phyloP scores from a whole-genome alignment of 2,329 filamentous ascomycete species.

The Fusarium temperatum region DNA sequence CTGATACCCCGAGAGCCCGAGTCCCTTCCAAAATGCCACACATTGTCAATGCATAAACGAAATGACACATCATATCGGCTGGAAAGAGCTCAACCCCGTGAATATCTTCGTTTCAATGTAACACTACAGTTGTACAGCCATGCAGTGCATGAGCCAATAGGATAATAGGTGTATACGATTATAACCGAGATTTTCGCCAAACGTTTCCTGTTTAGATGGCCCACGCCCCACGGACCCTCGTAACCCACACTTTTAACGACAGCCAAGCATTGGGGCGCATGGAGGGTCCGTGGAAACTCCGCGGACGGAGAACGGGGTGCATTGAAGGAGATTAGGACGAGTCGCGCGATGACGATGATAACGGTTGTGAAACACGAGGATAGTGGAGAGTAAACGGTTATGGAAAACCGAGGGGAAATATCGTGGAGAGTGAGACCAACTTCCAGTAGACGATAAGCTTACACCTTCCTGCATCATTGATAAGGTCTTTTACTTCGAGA shows the following conservation, averaged over 20 bases:
- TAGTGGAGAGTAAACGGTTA: fast-evolving
- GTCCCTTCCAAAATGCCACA: neutral
- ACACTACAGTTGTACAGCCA: neutral
- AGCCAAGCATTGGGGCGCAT: neutral
- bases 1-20: neutral
- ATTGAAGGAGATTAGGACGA: neutral
- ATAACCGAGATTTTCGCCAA: neutral
- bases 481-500: fast-evolving
- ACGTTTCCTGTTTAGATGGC: neutral
- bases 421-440: fast-evolving
- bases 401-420: fast-evolving
- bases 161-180: neutral
- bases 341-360: neutral
- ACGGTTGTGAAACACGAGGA: neutral
- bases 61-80: neutral
- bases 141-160: neutral
- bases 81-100: neutral
- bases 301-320: neutral
- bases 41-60: neutral
- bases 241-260: neutral
- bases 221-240: neutral
- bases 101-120: neutral
- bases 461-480: neutral
- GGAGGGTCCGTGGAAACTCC: neutral
- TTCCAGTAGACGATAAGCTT: neutral